A percentile compares a stretch with the other conserved stretches of the same genome.
Conservation (phyloP, 2,329 filamentous ascomycete genomes). For the Cladorrhinum sp. region DNA sequence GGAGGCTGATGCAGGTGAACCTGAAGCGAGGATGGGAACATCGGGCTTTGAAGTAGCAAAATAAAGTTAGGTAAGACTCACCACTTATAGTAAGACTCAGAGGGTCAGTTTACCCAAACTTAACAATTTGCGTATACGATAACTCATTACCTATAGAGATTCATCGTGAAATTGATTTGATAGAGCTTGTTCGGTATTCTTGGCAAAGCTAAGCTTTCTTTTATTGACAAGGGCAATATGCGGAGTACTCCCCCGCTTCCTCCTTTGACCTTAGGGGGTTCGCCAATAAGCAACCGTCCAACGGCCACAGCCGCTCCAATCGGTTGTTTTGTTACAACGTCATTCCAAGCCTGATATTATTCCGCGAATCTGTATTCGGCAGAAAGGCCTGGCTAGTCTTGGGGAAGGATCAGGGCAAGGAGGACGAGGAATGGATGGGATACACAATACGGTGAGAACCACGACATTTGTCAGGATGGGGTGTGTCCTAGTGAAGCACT, state of each 20-base stretch:
- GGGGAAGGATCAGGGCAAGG: background rate
- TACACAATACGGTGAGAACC: background rate
- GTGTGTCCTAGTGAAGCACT: background rate
- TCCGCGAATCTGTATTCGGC: background rate
- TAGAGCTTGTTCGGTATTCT: too few species aligned
- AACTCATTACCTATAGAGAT: too few species aligned
- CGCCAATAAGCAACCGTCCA: background rate
- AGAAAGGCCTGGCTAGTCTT: background rate
- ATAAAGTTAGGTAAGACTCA: too few species aligned
- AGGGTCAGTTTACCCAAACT: too few species aligned
- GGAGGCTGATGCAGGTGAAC: background rate
- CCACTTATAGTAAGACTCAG: too few species aligned
- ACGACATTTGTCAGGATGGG: background rate
- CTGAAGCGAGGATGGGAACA: background rate
- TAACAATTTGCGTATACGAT: too few species aligned
- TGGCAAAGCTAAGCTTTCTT: background rate
- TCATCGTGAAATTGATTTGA: background rate
- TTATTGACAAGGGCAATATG: conserved; percentile 2
- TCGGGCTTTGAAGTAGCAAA: too few species aligned
- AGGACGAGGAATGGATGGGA: too few species aligned
- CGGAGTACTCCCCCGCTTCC: conserved; percentile 5
- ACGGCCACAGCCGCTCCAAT: conserved; percentile 10
- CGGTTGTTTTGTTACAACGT: conserved; percentile 2
- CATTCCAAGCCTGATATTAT: conserved; percentile 1
- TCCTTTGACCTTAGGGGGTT: background rate